These are phyloP conservation scores for Cylindrotheca fusiformis DNA, from an alignment of 108 stramenopile species.

Conservation along the genomic window DNA sequence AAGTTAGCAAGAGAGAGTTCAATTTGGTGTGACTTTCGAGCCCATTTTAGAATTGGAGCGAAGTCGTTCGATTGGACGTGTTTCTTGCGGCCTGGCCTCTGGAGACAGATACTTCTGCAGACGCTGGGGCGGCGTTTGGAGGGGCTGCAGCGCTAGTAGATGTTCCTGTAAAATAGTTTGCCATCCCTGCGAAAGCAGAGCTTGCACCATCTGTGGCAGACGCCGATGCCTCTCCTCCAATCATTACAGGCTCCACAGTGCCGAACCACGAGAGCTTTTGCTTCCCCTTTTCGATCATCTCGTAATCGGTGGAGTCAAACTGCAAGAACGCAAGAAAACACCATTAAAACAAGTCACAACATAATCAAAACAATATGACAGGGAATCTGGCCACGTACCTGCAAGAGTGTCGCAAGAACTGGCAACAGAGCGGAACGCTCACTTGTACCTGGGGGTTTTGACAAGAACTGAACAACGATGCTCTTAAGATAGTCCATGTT, in stretches of 20 bases:
- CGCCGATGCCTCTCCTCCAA: constrained; percentile 11
- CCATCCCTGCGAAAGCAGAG: constrained; percentile 3
- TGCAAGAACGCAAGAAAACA: too few relatives aligned
- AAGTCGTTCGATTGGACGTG: constrained; percentile 7
- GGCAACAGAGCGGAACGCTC: constrained; percentile 77
- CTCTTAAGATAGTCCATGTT: constrained; percentile 91
- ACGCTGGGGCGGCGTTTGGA: neutral
- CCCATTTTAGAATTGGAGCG: constrained; percentile 16
- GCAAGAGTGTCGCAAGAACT: constrained; percentile 81
- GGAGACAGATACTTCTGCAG: constrained; percentile 15
- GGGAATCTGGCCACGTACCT: too few relatives aligned
- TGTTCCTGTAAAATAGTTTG: constrained; percentile 4
- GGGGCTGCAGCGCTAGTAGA: neutral
- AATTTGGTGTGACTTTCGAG: too few relatives aligned
- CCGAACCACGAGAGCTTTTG: constrained; percentile 70
- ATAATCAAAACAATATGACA: neutral
- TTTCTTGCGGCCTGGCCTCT: neutral
- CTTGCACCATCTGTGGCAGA: neutral
- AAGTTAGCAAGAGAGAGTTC: too few relatives aligned
- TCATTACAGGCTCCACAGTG: constrained; percentile 22
- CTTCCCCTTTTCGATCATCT: constrained; percentile 83
- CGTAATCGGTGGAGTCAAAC: constrained; percentile 82
- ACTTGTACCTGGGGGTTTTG: constrained; percentile 82
- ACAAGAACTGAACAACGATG: constrained; percentile 87
- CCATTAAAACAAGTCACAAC: constrained; percentile 1